A percentile compares a stretch with the other conserved stretches of the same genome.
Evolutionary conservation across 2,329 filamentous ascomycete species (phyloP).

Genomic region (Nigrospora osmanthi): DNA sequence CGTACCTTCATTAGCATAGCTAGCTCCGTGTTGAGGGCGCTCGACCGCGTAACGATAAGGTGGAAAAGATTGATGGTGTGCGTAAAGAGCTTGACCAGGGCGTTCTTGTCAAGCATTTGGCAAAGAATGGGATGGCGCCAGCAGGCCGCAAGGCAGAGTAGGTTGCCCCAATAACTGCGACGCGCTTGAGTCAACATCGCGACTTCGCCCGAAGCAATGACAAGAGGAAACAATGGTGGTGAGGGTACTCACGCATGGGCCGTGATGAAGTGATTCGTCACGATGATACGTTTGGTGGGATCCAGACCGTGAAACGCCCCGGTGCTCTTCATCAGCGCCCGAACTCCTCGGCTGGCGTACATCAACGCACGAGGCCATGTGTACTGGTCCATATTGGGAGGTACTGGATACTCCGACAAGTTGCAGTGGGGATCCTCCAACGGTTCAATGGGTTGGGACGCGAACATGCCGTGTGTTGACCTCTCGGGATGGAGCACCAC

Average conservation of each 20-base stretch:
- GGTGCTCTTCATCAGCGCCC: slow-evolving; percentile 77
- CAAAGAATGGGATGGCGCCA: no score
- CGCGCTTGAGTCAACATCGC: no score
- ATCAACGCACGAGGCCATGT: slow-evolving; percentile 31
- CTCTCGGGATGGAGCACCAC: slow-evolving; percentile 39
- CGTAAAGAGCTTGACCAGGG: no score
- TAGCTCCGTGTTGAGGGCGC: no score
- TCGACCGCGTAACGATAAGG: no score
- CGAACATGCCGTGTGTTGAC: slow-evolving; percentile 12
- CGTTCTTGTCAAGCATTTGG: no score
- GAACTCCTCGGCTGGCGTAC: slow-evolving; percentile 55
- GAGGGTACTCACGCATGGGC: slow-evolving; percentile 77
- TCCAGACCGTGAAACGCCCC: slow-evolving; percentile 65
- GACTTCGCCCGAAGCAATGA: no score
- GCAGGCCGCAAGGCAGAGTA: no score
- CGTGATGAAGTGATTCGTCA: slow-evolving; percentile 95
- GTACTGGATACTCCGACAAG: neutral
- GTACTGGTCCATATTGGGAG: slow-evolving; percentile 29
- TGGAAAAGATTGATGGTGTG: no score
- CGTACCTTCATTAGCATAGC: no score
- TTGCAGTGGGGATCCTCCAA: slow-evolving; percentile 6
- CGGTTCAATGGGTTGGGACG: slow-evolving; percentile 3
- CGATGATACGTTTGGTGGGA: slow-evolving; percentile 59
- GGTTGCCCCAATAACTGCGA: no score
- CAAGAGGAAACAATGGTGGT: no score